Evolutionary conservation across 768 basidiomycete species (phyloP), one percentile per base, ranked within the genome.

Genomic region (Hypholoma sublateritium): DNA sequence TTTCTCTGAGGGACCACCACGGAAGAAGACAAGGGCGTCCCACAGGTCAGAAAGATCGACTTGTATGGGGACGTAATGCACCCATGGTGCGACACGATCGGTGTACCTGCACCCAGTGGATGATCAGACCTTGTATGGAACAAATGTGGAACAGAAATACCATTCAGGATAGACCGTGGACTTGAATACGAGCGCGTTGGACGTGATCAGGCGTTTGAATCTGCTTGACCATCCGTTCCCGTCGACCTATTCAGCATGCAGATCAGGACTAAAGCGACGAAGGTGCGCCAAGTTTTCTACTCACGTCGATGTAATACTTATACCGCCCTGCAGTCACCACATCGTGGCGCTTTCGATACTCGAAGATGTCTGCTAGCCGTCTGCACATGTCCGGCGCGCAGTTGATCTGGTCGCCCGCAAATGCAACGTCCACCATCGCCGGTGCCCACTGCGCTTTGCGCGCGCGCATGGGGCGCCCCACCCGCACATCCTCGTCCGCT

Each of bases 11-110:
- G 78, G 78, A 53, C 80, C 77, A 0, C 88, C 87, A 0, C 83
- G 80, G 69, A 92, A 91, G 75, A 93, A 93, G 1, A 82, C 72
- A 34, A 90, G 78, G 1, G 82, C 71, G 62, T 92, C 91, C 69
- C 86, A 81, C 8, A 93, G 65, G 65, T 91, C 88, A 0, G 80
- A 74, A 24, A 85, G 78, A 59, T 86, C 84, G 0, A 82, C 65
- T 61, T 85, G 82, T 9, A 90, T 72, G 1, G 89, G 88, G 12
- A 90, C 75, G 61, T 87, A 91, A 67, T 91, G 89, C 2, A 88
- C 80, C 86, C 87, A 89, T 0, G 87, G 83, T 24, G 71, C 76
- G 48, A 83, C 72, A 24, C 82, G 75, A 56, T 84, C 81, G 1
- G 65, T 73, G 56, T 76, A 85, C 82, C 81, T 83, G 28, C 53